Percentiles rank a stretch among this genome's conserved stretches.
phyloP scores from a whole-genome alignment of 768 basidiomycete genomes.

The Lepiota brunneoincarnata region DNA sequence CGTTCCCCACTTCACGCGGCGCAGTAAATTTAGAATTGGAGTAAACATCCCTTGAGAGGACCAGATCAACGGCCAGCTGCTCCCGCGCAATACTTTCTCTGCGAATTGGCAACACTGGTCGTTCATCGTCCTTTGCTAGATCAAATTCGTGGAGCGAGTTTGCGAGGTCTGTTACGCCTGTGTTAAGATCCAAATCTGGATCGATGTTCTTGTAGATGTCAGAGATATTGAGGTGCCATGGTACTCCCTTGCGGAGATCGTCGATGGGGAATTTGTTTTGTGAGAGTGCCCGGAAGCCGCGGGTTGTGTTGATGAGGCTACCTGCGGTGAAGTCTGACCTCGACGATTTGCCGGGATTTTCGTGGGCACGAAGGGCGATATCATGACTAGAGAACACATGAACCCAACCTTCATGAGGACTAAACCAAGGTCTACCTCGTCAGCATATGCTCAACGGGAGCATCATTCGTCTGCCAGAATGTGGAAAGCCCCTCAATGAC shows the following conservation, averaged over 20 bases:
- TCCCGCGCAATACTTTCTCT: constrained; percentile 56
- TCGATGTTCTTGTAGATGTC: constrained; percentile 43
- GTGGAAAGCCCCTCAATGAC: constrained; percentile 50
- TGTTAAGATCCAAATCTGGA: constrained; percentile 31
- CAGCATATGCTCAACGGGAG: constrained; percentile 48
- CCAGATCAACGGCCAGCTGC: constrained; percentile 61
- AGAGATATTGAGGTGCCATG: constrained; percentile 54
- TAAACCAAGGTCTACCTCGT: constrained; percentile 47
- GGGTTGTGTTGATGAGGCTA: constrained; percentile 45
- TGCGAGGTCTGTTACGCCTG: constrained; percentile 23
- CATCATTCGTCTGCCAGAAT: constrained; percentile 54
- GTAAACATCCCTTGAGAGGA: constrained; percentile 56
- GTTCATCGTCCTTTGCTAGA: constrained; percentile 33
- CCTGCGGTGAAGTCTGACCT: constrained; percentile 60
- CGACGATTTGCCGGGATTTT: constrained; percentile 38
- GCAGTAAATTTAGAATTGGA: constrained; percentile 40
- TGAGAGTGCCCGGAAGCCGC: constrained; percentile 51
- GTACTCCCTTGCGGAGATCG: constrained; percentile 35
- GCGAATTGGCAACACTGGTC: constrained; percentile 36
- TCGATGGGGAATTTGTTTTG: constrained; percentile 44
- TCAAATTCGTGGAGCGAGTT: constrained; percentile 43
- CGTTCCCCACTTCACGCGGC: constrained; percentile 22
- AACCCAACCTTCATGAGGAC: not conserved
- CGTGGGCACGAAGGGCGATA: constrained; percentile 51
- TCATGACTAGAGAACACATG: constrained; percentile 48